Base-by-base conservation (phyloP, 306 rosid species). In the Quercus wislizeni region DNA sequence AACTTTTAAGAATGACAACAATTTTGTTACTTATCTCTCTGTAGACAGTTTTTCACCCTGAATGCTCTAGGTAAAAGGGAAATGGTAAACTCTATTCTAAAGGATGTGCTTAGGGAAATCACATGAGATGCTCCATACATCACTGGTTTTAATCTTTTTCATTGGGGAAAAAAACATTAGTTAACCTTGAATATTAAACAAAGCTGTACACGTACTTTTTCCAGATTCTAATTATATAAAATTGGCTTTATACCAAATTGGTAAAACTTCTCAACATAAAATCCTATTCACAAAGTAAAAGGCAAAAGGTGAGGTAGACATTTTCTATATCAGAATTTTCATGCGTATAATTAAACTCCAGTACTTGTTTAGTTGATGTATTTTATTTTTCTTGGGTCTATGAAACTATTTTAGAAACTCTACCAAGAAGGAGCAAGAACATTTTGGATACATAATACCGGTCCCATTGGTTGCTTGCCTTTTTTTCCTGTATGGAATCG, bases 381-480 rank as follows among this genome's bases (percentile, higher is more conserved):
- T 46, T 46, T 12, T 9, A 23, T 17, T 10, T 20, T 21, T n/a
- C 27, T 17, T 35, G 1, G 71, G 35, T 52, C 18, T n/a, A 30
- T 31, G 52, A 49, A 23, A 59, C 28, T 59, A 33, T 69, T 79
- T 74, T 80, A 83, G 81, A 54, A 19, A 61, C 74, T 83, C 57
- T 75, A 78, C 65, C 63, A 69, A 21, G 43, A 61, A 19, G 80
- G 80, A 3, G 80, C 78, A 20, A 75, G 81, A 43, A 49, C 43
- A 11, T 79, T 75, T 21, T 75, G 86, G 81, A 75, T 79, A 43
- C 81, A 75, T 13, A 83, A 83, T 62, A 79, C 81, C 0, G 83
- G 86, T 69, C 83, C 83, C 41, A 13, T 74, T 3, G 86, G 86
- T 9, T 83, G 86, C 83, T 78, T 83, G 80, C 80, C 83, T 52